Evolutionary conservation across 2,329 filamentous ascomycete species (phyloP), one percentile per base, ranked within the genome.

Genomic region (Xylariaceae sp.): DNA sequence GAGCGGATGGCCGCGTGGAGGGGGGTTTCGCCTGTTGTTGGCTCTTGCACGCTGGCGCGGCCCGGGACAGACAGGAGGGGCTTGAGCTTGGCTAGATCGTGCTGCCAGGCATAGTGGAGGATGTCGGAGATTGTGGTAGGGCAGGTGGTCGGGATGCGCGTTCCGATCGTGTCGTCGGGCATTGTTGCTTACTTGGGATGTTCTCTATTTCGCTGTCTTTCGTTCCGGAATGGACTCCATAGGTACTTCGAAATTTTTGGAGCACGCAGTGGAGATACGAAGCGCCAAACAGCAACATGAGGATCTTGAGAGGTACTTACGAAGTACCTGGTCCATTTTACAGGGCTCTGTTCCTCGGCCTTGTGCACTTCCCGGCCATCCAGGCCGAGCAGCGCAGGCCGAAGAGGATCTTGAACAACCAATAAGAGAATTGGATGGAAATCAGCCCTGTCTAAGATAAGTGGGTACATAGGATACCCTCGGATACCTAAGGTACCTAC

Each of bases 1-100:
- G 86, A 80, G n/a, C 89, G 87, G 67, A 97, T 89, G 37, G 91
- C 90, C 19, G 92, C 88, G 72, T 97, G 94, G 13, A 97, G 79
- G 9, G 92, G 91, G 8, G 91, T 91, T 70, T 87, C 90, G 56
- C 89, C 89, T 0, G 92, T 96, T 56, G 86, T 84, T 5, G 87
- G 81, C 67, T 97, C 92, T 70, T 92, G 90, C 4, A 87, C 84
- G 68, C 87, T 91, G 76, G 89, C 74, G 74, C 74, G 75, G 52
- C 76, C 85, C 46, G 79, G 83, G 3, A 73, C 78, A 64, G 80
- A 77, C 57, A 95, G 80, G 7, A 95, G 80, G 52, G 80, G 79
- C 68, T 85, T 86, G 40, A 96, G 80, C 47, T 80, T 78, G 34
- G 79, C 70, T 56, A 86, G 72, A 69, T 96, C 78, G 65, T 83